These are phyloP conservation scores for Prunus persica DNA, from an alignment of 306 rosid genomes.

Conservation along the genomic window Prunus_persica_NCBIv2 NC_034011.1:10878001-10878500, in stretches of 20 bases:
- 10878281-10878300: constrained; percentile 16
- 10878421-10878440: constrained; percentile 35
- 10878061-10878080: constrained; percentile 46
- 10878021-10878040: background rate
- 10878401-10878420: constrained; percentile 37
- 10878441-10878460: constrained; percentile 44
- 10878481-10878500: constrained; percentile 40
- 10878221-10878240: constrained; percentile 33
- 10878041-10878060: constrained; percentile 3
- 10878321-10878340: constrained; percentile 37
- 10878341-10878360: constrained; percentile 30
- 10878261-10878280: constrained; percentile 32
- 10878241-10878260: constrained; percentile 33
- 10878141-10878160: constrained; percentile 54
- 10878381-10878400: constrained; percentile 46
- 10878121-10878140: constrained; percentile 27
- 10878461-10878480: constrained; percentile 40
- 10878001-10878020: background rate
- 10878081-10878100: constrained; percentile 48
- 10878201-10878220: constrained; percentile 47
- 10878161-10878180: constrained; percentile 33
- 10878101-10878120: constrained; percentile 17
- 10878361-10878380: constrained; percentile 36
- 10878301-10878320: constrained; percentile 18
- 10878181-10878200: constrained; percentile 40